Evolutionary conservation across 1,139 yeast genomes (phyloP), one percentile per base, ranked within the genome.

Genomic region (Maudiozyma humilis): DNA sequence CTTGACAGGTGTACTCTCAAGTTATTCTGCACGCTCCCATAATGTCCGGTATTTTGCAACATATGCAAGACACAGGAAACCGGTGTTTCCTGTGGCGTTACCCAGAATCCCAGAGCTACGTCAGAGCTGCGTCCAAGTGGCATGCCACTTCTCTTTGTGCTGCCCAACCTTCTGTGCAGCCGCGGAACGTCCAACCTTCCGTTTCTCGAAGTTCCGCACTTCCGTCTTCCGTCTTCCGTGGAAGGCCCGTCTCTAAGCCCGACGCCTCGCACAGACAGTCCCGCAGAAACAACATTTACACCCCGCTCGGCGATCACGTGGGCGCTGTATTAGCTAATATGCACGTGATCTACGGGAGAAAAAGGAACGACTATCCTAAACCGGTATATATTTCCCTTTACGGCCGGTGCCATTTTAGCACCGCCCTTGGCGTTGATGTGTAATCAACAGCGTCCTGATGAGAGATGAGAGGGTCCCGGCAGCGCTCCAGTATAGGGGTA

Each of bases 331-430:
- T 32, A 32, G 35, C 35, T 32, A 32, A 32, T 32, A 32, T 32
- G 35, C 35, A 32, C 35, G 35, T 32, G 35, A 32, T 10, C 35
- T 3, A 2, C 35, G n/a, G n/a, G n/a, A n/a, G n/a, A n/a, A n/a
- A n/a, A n/a, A n/a, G n/a, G n/a, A n/a, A n/a, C n/a, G n/a, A n/a
- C n/a, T n/a, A n/a, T n/a, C n/a, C n/a, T 10, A 23, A 23, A 23
- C 27, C 6, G 27, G 27, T 6, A 23, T 6, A 6, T 6, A 10
- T 23, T 23, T 23, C 27, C 27, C 27, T 6, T 6, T 23, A 10
- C 27, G 10, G 27, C 8, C 10, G n/a, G 10, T 23, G 10, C 10
- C 10, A 23, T 23, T 23, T 23, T 23, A 23, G 27, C 27, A 23
- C 27, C 27, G 27, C 27, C 10, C 27, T 23, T 23, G n/a, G 27